These are phyloP conservation scores for Saccharomyces jurei DNA, from an alignment of 805 yeast species.

Conservation along the genomic window DNA sequence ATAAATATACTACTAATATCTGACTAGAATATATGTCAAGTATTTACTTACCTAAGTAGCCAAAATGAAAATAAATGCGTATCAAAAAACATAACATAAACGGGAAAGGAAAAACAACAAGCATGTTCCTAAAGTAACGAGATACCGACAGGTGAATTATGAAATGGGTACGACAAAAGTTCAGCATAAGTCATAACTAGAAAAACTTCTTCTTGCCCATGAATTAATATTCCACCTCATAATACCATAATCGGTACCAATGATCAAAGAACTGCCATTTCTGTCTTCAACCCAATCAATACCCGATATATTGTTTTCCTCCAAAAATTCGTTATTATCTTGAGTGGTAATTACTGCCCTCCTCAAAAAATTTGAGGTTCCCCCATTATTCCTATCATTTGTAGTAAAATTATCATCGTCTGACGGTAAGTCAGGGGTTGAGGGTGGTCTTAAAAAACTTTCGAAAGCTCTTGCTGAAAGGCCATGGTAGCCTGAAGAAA, in stretches of 20 bases:
- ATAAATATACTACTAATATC: background rate
- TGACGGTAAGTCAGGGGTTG: background rate
- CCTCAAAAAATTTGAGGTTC: background rate
- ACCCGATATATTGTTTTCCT: slow-evolving; percentile 50
- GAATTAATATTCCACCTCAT: slow-evolving; percentile 62
- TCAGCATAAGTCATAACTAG: slow-evolving; percentile 43
- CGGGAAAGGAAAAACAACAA: background rate
- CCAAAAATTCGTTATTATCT: slow-evolving; percentile 13
- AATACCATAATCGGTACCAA: slow-evolving; percentile 63
- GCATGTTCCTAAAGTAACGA: background rate
- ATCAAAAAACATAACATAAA: background rate
- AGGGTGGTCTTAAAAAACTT: background rate
- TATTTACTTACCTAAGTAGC: background rate
- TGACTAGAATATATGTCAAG: background rate
- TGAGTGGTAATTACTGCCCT: slow-evolving; percentile 4
- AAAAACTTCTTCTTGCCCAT: slow-evolving; percentile 54
- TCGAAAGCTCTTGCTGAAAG: background rate
- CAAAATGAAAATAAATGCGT: background rate
- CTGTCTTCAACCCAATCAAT: slow-evolving; percentile 47
- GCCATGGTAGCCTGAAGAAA: background rate
- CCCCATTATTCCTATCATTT: background rate
- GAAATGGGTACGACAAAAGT: background rate
- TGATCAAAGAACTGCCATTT: slow-evolving; percentile 45
- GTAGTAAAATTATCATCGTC: background rate
- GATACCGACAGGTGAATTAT: too few relatives aligned